Conservation (phyloP, 202 grass and related monocot genomes). For the Cymbopogon flexuosus region DNA sequence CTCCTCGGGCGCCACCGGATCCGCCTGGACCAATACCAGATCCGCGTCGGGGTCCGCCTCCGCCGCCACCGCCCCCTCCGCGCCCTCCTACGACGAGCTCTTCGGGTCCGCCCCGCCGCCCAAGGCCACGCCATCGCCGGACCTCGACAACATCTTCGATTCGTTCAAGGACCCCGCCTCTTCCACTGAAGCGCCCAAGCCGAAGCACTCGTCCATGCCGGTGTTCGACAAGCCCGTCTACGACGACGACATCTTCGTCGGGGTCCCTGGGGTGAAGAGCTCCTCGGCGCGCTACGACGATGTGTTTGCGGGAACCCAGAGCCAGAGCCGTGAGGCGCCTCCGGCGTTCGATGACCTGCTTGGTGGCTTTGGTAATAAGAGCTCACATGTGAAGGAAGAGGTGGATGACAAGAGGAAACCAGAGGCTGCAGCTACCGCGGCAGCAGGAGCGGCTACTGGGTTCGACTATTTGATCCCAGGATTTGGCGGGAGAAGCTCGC, state of each 20-base stretch:
- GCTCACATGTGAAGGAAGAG: conserved; percentile 1
- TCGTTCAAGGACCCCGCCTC: conserved; percentile 41
- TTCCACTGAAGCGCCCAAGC: conserved; percentile 5
- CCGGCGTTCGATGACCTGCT: conserved; percentile 64
- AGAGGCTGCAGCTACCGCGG: not conserved
- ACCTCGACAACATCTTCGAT: conserved; percentile 53
- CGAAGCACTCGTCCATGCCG: conserved; percentile 47
- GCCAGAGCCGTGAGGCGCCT: conserved; percentile 20
- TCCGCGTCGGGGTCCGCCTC: conserved; percentile 12
- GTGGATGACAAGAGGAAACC: conserved; percentile 34
- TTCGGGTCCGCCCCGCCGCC: conserved; percentile 31
- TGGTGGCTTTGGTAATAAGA: conserved; percentile 44
- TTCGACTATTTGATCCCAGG: conserved; percentile 83
- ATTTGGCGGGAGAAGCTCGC: conserved; percentile 48
- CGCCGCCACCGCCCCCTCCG: conserved; percentile 21
- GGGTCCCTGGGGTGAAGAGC: conserved; percentile 72
- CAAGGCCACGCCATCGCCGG: conserved; percentile 20
- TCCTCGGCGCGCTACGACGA: conserved; percentile 43
- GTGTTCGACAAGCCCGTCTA: conserved; percentile 70
- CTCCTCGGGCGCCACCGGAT: conserved; percentile 26
- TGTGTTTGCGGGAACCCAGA: conserved; percentile 19
- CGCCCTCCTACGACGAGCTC: conserved; percentile 46
- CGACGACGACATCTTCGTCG: conserved; percentile 86
- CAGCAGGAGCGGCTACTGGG: conserved; percentile 3
- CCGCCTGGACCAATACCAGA: conserved; percentile 36